A percentile compares a stretch with the other conserved stretches of the same genome.
phyloP scores from a whole-genome alignment of 352 stramenopile genomes.

The Phytophthora megakarya region DNA sequence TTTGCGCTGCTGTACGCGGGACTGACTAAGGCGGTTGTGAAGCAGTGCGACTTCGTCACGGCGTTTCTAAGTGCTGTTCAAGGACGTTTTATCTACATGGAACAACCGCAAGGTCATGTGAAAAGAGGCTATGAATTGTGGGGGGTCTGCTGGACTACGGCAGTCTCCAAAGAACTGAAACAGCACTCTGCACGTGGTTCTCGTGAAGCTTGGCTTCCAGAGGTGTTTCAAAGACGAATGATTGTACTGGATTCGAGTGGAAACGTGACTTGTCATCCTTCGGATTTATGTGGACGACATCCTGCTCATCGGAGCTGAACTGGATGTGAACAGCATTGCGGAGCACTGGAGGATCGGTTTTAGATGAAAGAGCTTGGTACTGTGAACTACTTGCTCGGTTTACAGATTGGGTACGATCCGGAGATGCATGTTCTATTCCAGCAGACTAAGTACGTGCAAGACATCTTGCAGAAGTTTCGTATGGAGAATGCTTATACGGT shows the following conservation, averaged over 20 bases:
- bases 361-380: slow-evolving; percentile 7
- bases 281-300: slow-evolving; percentile 12
- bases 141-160: no score
- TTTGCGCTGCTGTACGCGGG: not conserved
- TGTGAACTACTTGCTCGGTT: slow-evolving; percentile 16
- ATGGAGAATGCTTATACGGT: slow-evolving; percentile 12
- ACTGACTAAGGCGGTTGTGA: not conserved
- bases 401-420: slow-evolving; percentile 8
- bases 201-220: slow-evolving; percentile 4
- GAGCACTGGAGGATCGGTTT: not conserved
- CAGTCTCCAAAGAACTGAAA: no score
- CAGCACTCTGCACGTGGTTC: not conserved
- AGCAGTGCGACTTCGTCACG: slow-evolving; percentile 22
- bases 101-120: no score
- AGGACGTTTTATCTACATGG: no score
- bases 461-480: slow-evolving; percentile 15
- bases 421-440: slow-evolving; percentile 10
- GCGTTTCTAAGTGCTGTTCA: no score
- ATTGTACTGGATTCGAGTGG: slow-evolving; percentile 14
- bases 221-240: slow-evolving; percentile 2
- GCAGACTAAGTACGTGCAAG: slow-evolving; percentile 23
- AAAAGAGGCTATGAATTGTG: no score
- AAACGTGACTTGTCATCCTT: not conserved
- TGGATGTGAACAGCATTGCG: slow-evolving; percentile 7
- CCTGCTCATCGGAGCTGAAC: slow-evolving; percentile 2